Evolutionary conservation across 73 alveolate genomes (phyloP), one percentile per base, ranked within the genome.

Genomic region (Paramecium bursaria): DNA sequence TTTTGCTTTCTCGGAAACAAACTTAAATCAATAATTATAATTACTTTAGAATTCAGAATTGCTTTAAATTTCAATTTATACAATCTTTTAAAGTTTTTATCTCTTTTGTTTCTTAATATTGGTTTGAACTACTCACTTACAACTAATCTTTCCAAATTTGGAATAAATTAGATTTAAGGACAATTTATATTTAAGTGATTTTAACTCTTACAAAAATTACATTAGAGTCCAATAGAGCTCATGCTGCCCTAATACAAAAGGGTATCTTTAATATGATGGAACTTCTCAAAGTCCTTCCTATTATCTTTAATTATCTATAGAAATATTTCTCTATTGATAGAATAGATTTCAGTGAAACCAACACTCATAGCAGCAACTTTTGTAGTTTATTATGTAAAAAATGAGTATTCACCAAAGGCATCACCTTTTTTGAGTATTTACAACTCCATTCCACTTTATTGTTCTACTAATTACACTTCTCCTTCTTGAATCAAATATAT

Each of bases 321-420:
- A 54, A 52, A 79, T 14, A 53, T 15, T 2, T 79, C 60, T 79
- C 89, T 79, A n/a, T n/a, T 57, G 30, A 79, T 54, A 33, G 22
- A 53, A 25, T 53, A 79, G 10, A 79, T 7, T 6, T 61, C 10
- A 11, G 89, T 42, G 19, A 79, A 53, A 31, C 67, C 76, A 17
- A 79, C 50, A 13, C 85, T 54, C 0, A 48, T 79, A 39, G 46
- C 73, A 2, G 89, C 51, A 23, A 46, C 61, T 21, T 50, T 15
- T 17, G 74, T 79, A 23, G 19, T 33, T 25, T 44, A 55, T 0
- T 82, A 80, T 23, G 89, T 39, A 53, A 79, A 79, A 44, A 79
- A 79, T 54, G 73, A 50, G 44, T 22, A 42, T 30, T 54, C 80
- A 7, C 89, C 89, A 54, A 79, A 79, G 19, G 60, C 21, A 0